Percentiles rank a stretch among this genome's conserved stretches.
These are phyloP conservation scores for Exutisphaerella laricina DNA, from an alignment of 2,329 filamentous ascomycete species.

Conservation along the genomic window DNA sequence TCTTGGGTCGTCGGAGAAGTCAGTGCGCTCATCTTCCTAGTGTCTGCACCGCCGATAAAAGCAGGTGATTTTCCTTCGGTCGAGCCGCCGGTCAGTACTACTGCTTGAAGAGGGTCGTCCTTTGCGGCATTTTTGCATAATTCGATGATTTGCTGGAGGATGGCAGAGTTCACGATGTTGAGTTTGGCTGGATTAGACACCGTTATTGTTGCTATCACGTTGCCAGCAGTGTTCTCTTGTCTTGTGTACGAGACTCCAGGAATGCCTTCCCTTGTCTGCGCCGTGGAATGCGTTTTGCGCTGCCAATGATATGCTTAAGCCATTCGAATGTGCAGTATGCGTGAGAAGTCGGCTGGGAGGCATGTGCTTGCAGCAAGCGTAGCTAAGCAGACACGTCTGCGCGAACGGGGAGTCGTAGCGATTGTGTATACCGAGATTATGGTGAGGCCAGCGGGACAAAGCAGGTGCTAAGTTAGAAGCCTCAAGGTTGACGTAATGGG, in stretches of 20 bases:
- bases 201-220: slow-evolving; percentile 19
- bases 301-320: too few relatives aligned
- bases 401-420: too few relatives aligned
- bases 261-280: not conserved
- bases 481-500: too few relatives aligned
- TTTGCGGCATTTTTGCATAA: slow-evolving; percentile 15
- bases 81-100: slow-evolving; percentile 24
- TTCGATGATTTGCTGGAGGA: slow-evolving; percentile 20
- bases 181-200: slow-evolving; percentile 27
- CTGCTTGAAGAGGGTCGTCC: slow-evolving; percentile 19
- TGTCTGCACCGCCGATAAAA: slow-evolving; percentile 31
- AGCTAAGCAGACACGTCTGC: too few relatives aligned
- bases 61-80: slow-evolving; percentile 22
- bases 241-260: not conserved
- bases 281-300: too few relatives aligned
- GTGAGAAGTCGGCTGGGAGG: too few relatives aligned
- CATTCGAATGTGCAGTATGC: not conserved
- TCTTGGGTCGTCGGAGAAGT: slow-evolving; percentile 27
- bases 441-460: too few relatives aligned
- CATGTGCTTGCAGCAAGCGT: too few relatives aligned
- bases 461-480: too few relatives aligned
- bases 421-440: too few relatives aligned
- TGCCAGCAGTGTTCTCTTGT: not conserved
- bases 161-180: slow-evolving; percentile 23
- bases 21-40: slow-evolving; percentile 26